Evolutionary conservation across 345 rosid genomes (phyloP), one percentile per base, ranked within the genome.

Genomic region (Corymbia maculata): DNA sequence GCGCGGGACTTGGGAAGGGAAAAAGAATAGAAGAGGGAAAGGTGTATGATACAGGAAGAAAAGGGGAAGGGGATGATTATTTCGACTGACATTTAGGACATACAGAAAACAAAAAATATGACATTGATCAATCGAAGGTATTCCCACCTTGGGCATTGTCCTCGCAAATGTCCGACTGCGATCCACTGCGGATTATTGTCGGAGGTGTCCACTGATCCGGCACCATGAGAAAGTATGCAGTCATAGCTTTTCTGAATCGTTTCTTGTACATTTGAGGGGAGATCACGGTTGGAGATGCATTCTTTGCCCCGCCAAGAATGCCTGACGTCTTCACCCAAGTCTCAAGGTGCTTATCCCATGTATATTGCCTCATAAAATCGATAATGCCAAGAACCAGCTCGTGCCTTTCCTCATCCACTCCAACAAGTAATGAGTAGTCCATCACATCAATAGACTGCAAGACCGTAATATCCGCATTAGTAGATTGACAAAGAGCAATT

Each of bases 291-390:
- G 99, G 99, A 51, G 97, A 30, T 22, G 95, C 51, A 85, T 95
- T 96, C 92, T 86, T 97, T 4, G 94, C 88, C 86, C 99, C 98
- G 0, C 99, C 99, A 28, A 96, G 97, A 61, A 98, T 94, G 89
- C 94, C 97, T 26, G 98, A 90, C 5, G 96, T 93, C 87, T 95
- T 97, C 87, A 98, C 98, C 98, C 98, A 97, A 22, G 98, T 95
- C 92, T 98, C 99, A 50, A 98, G 94, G 89, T 96, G 99, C 94
- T 98, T 98, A 94, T 97, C 99, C 99, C 97, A 97, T 14, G 99
- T 97, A 91, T 98, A 98, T 86, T 97, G 99, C 94, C 99, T 95
- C 99, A 98, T 91, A 90, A 97, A 98, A 90, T 97, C 99, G 42
- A 98, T 98, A 64, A 95, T 97, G 90, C 99, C 99, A 66, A 97